A percentile compares a stretch with the other conserved stretches of the same genome.
Evolutionary conservation across 2,329 filamentous ascomycete species (phyloP).

Genomic region (Cercospora janseana): DNA sequence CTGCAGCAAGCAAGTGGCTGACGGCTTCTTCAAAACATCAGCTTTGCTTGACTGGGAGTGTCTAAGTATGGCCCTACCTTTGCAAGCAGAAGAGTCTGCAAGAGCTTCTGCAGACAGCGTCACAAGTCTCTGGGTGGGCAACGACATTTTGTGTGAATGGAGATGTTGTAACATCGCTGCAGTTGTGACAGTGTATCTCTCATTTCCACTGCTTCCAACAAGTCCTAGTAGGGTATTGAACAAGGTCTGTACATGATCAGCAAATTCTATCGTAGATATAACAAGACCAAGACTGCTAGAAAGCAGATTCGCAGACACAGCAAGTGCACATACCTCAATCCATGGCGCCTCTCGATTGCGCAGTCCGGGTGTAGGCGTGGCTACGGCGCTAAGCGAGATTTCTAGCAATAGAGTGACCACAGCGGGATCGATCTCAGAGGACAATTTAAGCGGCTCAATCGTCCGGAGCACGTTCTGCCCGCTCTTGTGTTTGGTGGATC

Average conservation of each 20-base stretch:
- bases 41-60: background rate
- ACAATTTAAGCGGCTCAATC: slow-evolving; percentile 10
- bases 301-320: background rate
- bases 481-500: background rate
- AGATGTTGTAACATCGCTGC: slow-evolving; percentile 30
- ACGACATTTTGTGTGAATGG: background rate
- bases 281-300: background rate
- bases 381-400: slow-evolving; percentile 43
- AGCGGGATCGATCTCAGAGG: background rate
- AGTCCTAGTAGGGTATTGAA: slow-evolving; percentile 3
- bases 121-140: slow-evolving; percentile 9
- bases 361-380: slow-evolving; percentile 42
- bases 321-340: slow-evolving; percentile 37
- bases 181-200: background rate
- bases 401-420: slow-evolving; percentile 38
- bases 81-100: slow-evolving; percentile 28
- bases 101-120: background rate
- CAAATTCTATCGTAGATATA: background rate
- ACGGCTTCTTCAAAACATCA: background rate
- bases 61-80: background rate
- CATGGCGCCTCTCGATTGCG: slow-evolving; percentile 45
- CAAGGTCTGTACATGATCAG: slow-evolving; percentile 1
- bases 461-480: background rate
- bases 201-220: background rate
- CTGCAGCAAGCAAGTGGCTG: slow-evolving; percentile 44